Base-by-base conservation (phyloP, 2,329 filamentous ascomycete species). In the Alternaria hordeiaustralica region DNA sequence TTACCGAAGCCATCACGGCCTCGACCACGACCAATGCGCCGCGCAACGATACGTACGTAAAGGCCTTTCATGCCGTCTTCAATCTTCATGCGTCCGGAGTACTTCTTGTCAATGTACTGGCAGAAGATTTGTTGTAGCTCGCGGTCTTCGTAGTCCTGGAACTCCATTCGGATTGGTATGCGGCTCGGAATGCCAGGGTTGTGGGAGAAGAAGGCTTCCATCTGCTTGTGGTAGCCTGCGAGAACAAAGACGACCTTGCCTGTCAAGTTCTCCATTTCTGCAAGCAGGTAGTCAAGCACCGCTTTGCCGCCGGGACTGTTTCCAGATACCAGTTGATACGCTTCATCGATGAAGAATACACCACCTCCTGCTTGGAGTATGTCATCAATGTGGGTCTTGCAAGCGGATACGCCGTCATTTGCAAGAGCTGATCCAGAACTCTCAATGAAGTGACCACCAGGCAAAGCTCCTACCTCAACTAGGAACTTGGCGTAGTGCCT, bases 291-390 rank as follows among this genome's bases (percentile, higher is more conserved):
- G 65, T 95, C 91, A 0, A 95, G 81, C 0, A 93, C 90, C 0
- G 85, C 84, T 0, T 79, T 82, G 0, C 91, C 91, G 0, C 86
- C 87, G 3, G 75, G 70, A 21, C 81, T 90, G 59, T 87, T 86
- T 0, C 86, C 86, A 1, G 87, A 87, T 0, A 87, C 84, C 0
- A 95, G 82, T 66, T 94, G 91, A 71, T 95, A 94, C 0, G 92
- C 91, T 75, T 95, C 92, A 63, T 95, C 92, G 21, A 95, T 90
- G 72, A 95, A 94, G 2, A 93, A 71, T 0, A 89, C 89, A 0
- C 92, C 92, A 0, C 91, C 92, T 0, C 87, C 88, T 0, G 78
- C 67, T 26, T 88, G 82, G 5, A 88, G 75, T 0, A 94, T 83
- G 0, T 82, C 69, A 3, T 90, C 82, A 6, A 92, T 79, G 0